phyloP scores from a whole-genome alignment of 1,139 yeast genomes.

The Zygosaccharomyces pseudobailii region DNA sequence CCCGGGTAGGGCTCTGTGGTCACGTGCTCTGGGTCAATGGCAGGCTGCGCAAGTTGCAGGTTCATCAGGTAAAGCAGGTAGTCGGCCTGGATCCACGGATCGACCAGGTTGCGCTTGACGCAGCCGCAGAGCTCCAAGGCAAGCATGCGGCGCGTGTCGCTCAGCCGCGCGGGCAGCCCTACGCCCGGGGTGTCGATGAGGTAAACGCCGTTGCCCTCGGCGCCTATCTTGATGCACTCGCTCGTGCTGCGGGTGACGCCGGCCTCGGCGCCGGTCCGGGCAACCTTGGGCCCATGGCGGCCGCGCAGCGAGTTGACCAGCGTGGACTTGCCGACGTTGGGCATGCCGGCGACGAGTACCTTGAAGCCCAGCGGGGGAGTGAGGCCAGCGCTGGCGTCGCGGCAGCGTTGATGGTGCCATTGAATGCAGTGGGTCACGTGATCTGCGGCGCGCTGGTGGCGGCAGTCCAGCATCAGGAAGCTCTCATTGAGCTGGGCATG shows the following conservation, averaged over 20 bases:
- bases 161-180: slow-evolving; percentile 65
- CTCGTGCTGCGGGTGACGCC: slow-evolving; percentile 85
- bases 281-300: slow-evolving; percentile 51
- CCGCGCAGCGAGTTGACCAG: slow-evolving; percentile 69
- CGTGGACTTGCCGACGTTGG: slow-evolving; percentile 97
- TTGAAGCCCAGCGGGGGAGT: slow-evolving; percentile 82
- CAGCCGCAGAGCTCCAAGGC: slow-evolving; percentile 73
- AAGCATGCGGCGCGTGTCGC: slow-evolving; percentile 60
- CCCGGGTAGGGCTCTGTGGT: slow-evolving; percentile 38
- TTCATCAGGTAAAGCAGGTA: slow-evolving; percentile 73
- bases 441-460: slow-evolving; percentile 48
- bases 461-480: slow-evolving; percentile 58
- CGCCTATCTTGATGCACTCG: slow-evolving; percentile 59
- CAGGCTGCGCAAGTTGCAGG: slow-evolving; percentile 36
- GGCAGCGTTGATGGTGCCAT: slow-evolving; percentile 29
- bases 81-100: slow-evolving; percentile 85
- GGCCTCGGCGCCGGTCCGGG: slow-evolving; percentile 80
- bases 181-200: slow-evolving; percentile 94
- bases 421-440: slow-evolving; percentile 48
- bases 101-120: slow-evolving; percentile 64
- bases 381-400: slow-evolving; percentile 37
- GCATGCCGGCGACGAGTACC: slow-evolving; percentile 85
- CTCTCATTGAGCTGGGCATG: slow-evolving; percentile 49
- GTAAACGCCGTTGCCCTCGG: slow-evolving; percentile 52
- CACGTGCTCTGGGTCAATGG: neutral